A percentile compares a stretch with the other conserved stretches of the same genome.
Conservation (phyloP, 2,329 filamentous ascomycete genomes). For the Alternaria conjuncta region DNA sequence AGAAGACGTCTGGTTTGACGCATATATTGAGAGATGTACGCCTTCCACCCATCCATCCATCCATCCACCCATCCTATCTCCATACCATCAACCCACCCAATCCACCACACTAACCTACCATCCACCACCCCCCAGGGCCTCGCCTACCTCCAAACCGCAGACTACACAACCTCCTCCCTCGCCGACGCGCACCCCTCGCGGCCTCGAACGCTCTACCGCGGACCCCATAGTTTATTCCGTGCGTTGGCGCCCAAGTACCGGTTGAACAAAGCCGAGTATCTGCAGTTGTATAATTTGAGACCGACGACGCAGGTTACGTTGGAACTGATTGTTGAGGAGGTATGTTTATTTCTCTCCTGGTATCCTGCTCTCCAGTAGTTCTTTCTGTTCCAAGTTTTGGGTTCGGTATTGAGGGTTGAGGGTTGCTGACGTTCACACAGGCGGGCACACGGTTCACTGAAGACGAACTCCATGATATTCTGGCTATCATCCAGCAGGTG, state of each 20-base stretch:
- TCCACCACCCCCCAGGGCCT: constrained; percentile 50
- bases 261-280: constrained; percentile 47
- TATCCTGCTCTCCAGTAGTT: too few relatives aligned
- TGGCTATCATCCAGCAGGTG: constrained; percentile 31
- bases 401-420: too few relatives aligned
- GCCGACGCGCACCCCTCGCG: constrained; percentile 26
- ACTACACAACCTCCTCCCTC: constrained; percentile 28
- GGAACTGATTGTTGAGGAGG: constrained; percentile 47
- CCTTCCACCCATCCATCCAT: too few relatives aligned
- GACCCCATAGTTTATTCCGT: constrained; percentile 39
- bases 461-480: constrained; percentile 36
- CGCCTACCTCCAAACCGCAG: constrained; percentile 52
- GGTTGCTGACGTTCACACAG: constrained; percentile 16
- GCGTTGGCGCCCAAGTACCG: constrained; percentile 37
- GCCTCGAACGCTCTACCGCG: constrained; percentile 45
- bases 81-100: too few relatives aligned
- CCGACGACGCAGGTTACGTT: constrained; percentile 41
- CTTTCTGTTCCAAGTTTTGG: too few relatives aligned
- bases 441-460: constrained; percentile 39
- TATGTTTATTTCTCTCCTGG: neutral
- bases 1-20: constrained; percentile 60
- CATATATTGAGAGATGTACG: constrained; percentile 70
- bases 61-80: too few relatives aligned
- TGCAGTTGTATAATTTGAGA: constrained; percentile 47
- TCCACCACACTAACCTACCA: too few relatives aligned